Base-by-base conservation (phyloP, 805 yeast genomes). In the Candida gorgasii region DNA sequence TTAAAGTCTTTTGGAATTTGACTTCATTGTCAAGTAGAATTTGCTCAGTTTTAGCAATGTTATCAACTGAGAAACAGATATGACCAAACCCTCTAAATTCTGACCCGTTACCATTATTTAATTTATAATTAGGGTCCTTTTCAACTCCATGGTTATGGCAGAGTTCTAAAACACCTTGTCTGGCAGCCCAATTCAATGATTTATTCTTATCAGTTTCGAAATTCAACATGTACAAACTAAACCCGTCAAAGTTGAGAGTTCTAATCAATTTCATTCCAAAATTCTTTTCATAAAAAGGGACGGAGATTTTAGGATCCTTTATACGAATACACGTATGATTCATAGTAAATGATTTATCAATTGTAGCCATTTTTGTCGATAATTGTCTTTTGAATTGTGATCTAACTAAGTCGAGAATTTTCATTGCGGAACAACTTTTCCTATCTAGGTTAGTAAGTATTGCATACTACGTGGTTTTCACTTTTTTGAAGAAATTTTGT, bases 61-160 rank as follows among this genome's bases (percentile, higher is more conserved):
- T 83, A 52, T 88, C 87, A 12, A 90, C 96, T 1, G 96, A 75
- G 51, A 92, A 67, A 65, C 97, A 89, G 45, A 89, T 81, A 65
- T 92, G 99, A 16, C 99, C 99, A 58, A 90, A 92, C 0, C 99
- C 98, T 51, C 92, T 78, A 61, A 80, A 72, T 29, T 95, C 92
- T 40, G 84, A 89, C 7, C 74, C 80, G 61, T 93, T 92, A 46
- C 99, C 99, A 58, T 84, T 85, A 67, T 79, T 84, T 37, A 84
- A 63, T 46, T 64, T 72, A 66, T 72, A 89, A 7, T 66, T 61
- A 1, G 71, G 64, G 50, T 80, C 82, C 44, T 62, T 63, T 63
- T 85, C 86, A 36, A 82, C 72, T 8, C 92, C 93, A 67, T 86
- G 81, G 56, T 83, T 78, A 66, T 89, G 95, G 49, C 89, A 79